Evolutionary conservation across 495 filamentous ascomycete genomes (phyloP).

Genomic region (Aspergillus sclerotiicarbonarius): DNA sequence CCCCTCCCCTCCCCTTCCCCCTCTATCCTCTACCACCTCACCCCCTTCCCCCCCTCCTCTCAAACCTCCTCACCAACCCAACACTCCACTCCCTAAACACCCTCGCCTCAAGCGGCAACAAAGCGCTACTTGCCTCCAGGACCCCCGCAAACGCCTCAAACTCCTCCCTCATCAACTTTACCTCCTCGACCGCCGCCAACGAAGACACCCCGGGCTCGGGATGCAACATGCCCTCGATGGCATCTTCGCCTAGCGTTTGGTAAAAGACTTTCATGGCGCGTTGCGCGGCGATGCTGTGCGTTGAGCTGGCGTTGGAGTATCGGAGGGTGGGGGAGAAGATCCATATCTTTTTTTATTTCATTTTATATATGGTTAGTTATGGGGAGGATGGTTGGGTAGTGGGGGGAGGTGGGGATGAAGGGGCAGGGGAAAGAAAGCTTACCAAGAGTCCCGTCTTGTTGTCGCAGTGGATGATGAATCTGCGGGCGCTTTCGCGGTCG

Average conservation of each 20-base stretch:
- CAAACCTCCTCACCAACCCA: conserved; percentile 55
- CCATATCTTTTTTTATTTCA: conserved; percentile 63
- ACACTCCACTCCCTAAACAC: conserved; percentile 65
- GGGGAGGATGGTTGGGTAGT: conserved; percentile 33
- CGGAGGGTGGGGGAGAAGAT: conserved; percentile 67
- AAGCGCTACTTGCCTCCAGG: conserved; percentile 48
- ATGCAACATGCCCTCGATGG: conserved; percentile 55
- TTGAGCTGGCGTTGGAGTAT: conserved; percentile 53
- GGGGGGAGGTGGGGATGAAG: conserved; percentile 12
- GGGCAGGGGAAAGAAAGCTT: conserved; percentile 4
- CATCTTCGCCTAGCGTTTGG: conserved; percentile 33
- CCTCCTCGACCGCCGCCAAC: conserved; percentile 62
- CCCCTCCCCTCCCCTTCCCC: background rate
- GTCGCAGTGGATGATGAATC: conserved; percentile 48
- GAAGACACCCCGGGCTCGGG: conserved; percentile 41
- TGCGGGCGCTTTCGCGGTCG: conserved; percentile 45
- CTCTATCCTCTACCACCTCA: background rate
- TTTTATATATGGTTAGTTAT: too few relatives aligned
- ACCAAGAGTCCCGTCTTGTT: conserved; percentile 42
- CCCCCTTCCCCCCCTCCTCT: conserved; percentile 5
- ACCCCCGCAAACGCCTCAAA: conserved; percentile 41
- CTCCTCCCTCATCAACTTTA: conserved; percentile 54
- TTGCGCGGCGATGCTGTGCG: conserved; percentile 31
- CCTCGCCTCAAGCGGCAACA: conserved; percentile 56
- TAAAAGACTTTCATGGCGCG: conserved; percentile 70